Percentiles rank a stretch among this genome's conserved stretches.
Conservation (phyloP, 2,329 filamentous ascomycete genomes). For the Fusarium papillatum region DNA sequence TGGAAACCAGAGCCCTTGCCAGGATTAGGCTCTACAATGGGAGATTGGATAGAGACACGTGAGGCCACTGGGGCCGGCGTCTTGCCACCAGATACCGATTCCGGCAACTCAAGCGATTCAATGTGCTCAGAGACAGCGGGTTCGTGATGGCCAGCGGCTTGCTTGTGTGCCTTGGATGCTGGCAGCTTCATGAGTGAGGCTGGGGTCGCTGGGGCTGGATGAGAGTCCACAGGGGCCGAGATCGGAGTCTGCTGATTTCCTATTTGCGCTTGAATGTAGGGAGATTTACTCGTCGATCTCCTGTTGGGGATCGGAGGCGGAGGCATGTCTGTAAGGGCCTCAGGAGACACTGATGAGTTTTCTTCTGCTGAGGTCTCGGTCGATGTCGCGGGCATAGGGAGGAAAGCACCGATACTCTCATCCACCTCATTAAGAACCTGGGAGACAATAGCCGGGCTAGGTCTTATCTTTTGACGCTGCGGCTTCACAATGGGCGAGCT, state of each 20-base stretch:
- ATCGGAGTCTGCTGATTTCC: constrained; percentile 43
- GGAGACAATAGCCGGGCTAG: constrained; percentile 69
- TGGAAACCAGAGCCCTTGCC: constrained; percentile 66
- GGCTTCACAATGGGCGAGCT: constrained; percentile 83
- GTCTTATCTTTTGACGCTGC: constrained; percentile 64
- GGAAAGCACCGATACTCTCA: constrained; percentile 54
- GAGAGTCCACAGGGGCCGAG: constrained; percentile 37
- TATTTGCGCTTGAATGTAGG: constrained; percentile 72
- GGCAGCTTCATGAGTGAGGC: constrained; percentile 88
- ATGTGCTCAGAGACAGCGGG: constrained; percentile 65
- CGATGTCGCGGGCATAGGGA: constrained; percentile 53
- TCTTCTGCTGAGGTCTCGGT: constrained; percentile 71
- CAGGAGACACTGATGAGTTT: constrained; percentile 75
- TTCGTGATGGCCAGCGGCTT: constrained; percentile 55
- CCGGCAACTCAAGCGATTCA: constrained; percentile 77
- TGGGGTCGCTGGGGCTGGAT: constrained; percentile 70
- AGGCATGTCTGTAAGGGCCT: constrained; percentile 75
- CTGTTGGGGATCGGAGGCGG: constrained; percentile 77
- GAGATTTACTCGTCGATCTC: constrained; percentile 75
- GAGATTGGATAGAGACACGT: constrained; percentile 54
- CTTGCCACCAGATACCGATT: constrained; percentile 65
- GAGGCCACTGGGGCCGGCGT: constrained; percentile 54
- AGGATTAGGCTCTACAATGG: constrained; percentile 52
- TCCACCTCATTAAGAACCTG: constrained; percentile 68
- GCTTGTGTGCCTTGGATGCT: constrained; percentile 65